phyloP scores from a whole-genome alignment of 2,329 filamentous ascomycete genomes.

The Gnomoniopsis smithogilvyi region DNA sequence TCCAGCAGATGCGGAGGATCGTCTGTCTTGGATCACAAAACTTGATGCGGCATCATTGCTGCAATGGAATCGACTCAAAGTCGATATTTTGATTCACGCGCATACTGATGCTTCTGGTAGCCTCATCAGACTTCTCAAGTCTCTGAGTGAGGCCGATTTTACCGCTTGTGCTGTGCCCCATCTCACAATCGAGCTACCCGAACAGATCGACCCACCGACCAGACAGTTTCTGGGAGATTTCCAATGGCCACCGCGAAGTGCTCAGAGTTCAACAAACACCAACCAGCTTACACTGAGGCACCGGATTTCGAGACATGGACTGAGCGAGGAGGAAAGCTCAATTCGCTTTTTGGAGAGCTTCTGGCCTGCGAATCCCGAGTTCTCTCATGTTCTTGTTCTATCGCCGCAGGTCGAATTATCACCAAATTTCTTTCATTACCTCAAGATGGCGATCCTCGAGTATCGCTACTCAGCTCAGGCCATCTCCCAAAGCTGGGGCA shows the following conservation, averaged over 20 bases:
- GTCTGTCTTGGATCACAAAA: constrained; percentile 73
- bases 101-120: constrained; percentile 68
- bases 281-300: constrained; percentile 68
- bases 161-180: constrained; percentile 65
- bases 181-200: constrained; percentile 80
- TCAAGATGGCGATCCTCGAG: constrained; percentile 74
- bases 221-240: constrained; percentile 61
- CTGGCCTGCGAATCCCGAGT: constrained; percentile 64
- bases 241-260: constrained; percentile 59
- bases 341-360: constrained; percentile 81
- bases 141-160: constrained; percentile 74
- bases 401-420: constrained; percentile 79
- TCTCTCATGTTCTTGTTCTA: constrained; percentile 78
- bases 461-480: constrained; percentile 65
- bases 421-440: constrained; percentile 70
- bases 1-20: constrained; percentile 58
- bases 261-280: constrained; percentile 36
- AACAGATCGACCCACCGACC: constrained; percentile 63
- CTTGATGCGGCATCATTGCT: constrained; percentile 49
- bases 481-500: constrained; percentile 41
- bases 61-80: constrained; percentile 68
- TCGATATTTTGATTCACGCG: constrained; percentile 84
- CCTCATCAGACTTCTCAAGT: constrained; percentile 72
- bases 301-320: constrained; percentile 59
- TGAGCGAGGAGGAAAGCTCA: constrained; percentile 68